Evolutionary conservation across 1,284 basidiomycete genomes (phyloP), one percentile per base, ranked within the genome.

Genomic region (Exsudoporus floridanus): DNA sequence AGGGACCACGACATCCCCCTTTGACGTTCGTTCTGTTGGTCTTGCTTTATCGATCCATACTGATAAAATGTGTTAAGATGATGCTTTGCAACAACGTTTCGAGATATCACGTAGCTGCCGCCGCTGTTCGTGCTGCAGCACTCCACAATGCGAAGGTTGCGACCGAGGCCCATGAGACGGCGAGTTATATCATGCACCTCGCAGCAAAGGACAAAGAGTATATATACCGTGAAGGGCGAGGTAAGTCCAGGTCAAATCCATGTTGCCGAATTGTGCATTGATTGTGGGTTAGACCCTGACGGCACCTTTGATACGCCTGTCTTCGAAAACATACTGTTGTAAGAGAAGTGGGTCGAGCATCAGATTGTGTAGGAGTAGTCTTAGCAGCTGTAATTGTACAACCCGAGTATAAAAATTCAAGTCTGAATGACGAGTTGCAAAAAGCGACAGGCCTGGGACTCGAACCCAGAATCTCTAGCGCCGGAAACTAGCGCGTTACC

Each of bases 1-100:
- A 68, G 85, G 85, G 10, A 85, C 84, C 4, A 86, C 84, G 30
- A 86, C 85, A 18, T 80, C 82, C 18, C 82, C 84, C 8, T 83
- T 87, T 54, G 83, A 86, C 60, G 81, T 81, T 52, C 54, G 78
- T 57, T 21, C 19, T 31, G 3, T 43, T 33, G 0, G 7, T 25
- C 31, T 34, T 21, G 1, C 12, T 25, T 35, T 9, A 1, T 41
- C 10, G 14, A 9, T 1, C n/a, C 6, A 1, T 19, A 19, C 53
- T 66, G 37, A 64, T 36, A 4, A 45, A 18, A 19, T 13, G 5
- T 16, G 3, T 19, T 10, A 44, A 84, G 80, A 88, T 88, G 86
- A 84, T 87, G 85, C 66, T 87, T 13, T 75, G 75, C 64, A 88
- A 88, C 65, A 70, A 74, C 47, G 84, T 82, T 1, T 86, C 84